These are phyloP conservation scores for Aspergillus pseudoglaucus DNA, from an alignment of 2,329 filamentous ascomycete species.

Conservation along the genomic window DNA sequence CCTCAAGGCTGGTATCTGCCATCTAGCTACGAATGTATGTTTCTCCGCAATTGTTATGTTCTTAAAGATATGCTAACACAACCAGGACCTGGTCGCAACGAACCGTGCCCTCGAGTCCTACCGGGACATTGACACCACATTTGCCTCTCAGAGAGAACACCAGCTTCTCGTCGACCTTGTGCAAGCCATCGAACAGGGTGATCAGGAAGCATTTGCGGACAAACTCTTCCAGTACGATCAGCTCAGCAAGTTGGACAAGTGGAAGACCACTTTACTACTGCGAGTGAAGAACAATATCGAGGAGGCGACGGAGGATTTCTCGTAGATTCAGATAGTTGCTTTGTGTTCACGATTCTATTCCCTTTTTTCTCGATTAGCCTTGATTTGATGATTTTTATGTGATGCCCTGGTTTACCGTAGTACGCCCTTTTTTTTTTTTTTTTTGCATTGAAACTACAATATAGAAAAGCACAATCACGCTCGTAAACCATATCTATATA, in stretches of 20 bases:
- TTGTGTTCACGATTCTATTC: not conserved
- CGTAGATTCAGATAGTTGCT: slow-evolving; percentile 36
- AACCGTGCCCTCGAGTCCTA: slow-evolving; percentile 78
- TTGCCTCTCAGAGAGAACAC: slow-evolving; percentile 70
- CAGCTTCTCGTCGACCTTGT: slow-evolving; percentile 72
- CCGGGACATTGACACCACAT: slow-evolving; percentile 69
- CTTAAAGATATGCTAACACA: slow-evolving; percentile 3
- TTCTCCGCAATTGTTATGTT: not conserved
- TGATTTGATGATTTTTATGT: not conserved
- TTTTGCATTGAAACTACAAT: too few relatives aligned
- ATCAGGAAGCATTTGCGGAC: slow-evolving; percentile 77
- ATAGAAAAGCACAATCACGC: slow-evolving; percentile 13
- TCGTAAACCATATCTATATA: slow-evolving; percentile 25
- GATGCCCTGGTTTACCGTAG: not conserved
- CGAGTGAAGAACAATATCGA: slow-evolving; percentile 80
- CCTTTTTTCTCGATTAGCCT: slow-evolving; percentile 1
- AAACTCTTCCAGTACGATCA: slow-evolving; percentile 86
- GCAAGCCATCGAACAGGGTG: slow-evolving; percentile 67
- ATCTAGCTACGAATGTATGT: slow-evolving; percentile 58
- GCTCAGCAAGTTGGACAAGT: slow-evolving; percentile 89
- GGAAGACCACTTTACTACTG: slow-evolving; percentile 85
- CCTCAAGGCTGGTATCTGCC: slow-evolving; percentile 87
- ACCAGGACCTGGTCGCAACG: slow-evolving; percentile 65
- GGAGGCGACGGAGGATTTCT: slow-evolving; percentile 62
- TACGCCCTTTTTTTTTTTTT: too few relatives aligned